These are phyloP conservation scores for Cladosporium sp. DNA, from an alignment of 2,329 filamentous ascomycete species.

Conservation along the genomic window DNA sequence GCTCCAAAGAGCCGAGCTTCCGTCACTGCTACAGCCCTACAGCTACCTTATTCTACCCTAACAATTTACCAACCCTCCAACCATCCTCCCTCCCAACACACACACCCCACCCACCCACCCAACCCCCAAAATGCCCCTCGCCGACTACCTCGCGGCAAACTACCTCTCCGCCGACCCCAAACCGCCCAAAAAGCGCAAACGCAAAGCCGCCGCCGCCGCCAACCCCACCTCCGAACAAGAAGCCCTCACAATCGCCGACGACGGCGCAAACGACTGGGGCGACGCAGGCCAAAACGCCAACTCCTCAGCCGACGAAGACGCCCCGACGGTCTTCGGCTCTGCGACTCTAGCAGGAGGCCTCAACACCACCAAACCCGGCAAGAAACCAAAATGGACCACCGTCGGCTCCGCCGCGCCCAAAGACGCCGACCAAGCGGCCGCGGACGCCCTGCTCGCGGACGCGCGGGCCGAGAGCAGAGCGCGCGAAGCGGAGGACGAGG, in stretches of 20 bases:
- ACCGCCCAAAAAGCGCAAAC: constrained; percentile 49
- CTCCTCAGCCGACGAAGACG: constrained; percentile 49
- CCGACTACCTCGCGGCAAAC: constrained; percentile 82
- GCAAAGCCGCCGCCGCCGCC: constrained; percentile 33
- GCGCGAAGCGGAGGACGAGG: constrained; percentile 28
- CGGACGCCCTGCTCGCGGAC: constrained; percentile 39
- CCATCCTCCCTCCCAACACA: neutral
- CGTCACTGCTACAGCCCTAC: too few relatives aligned
- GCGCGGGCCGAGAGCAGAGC: constrained; percentile 27
- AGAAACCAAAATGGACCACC: constrained; percentile 78
- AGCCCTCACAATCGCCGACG: constrained; percentile 44
- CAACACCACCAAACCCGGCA: constrained; percentile 42
- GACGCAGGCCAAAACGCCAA: constrained; percentile 37
- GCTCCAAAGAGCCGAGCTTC: neutral
- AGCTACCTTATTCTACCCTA: neutral
- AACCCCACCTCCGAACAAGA: constrained; percentile 13
- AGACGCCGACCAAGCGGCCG: constrained; percentile 55
- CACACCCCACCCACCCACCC: neutral
- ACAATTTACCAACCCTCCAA: neutral
- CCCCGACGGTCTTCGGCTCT: constrained; percentile 34
- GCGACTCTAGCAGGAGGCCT: constrained; percentile 50
- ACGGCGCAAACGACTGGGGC: constrained; percentile 50
- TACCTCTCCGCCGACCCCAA: constrained; percentile 69
- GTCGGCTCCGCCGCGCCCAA: constrained; percentile 50
- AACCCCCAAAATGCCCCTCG: constrained; percentile 52